Base-by-base conservation (phyloP, 2,329 filamentous ascomycete species). In the Colletotrichum camelliae region DNA sequence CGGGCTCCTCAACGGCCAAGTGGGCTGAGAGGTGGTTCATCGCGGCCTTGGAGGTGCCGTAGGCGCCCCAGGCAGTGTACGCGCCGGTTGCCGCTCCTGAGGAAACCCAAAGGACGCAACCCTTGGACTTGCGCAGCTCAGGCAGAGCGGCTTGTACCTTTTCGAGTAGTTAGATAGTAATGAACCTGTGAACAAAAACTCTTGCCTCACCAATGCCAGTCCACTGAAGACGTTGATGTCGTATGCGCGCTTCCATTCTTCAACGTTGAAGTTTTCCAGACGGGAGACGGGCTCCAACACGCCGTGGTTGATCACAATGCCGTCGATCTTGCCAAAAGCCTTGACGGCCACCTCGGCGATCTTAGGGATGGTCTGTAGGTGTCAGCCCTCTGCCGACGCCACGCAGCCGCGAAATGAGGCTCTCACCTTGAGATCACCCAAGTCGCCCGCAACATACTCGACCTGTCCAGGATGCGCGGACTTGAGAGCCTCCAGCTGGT, bases 221-320 rank as follows among this genome's bases (percentile, higher is more conserved):
- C 92, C 92, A 79, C 95, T 96, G 83, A 98, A 96, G 79, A 98
- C 92, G 83, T 98, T 98, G 77, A 95, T 88, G 79, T 98, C 93
- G 84, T 95, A 98, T 10, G 90, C 88, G 3, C 86, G 85, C 80
- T 92, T 93, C 95, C 96, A 98, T 76, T 94, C 93, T 48, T 94
- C 92, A 0, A 92, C 29, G 4, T 81, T n/a, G 91, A 90, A 18
- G 90, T 96, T 91, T 5, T 87, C 91, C 60, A 98, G 86, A 74
- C 91, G 91, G 67, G 91, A 91, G 57, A 97, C 93, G 1, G 95
- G 94, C n/a, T 92, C 90, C 60, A 99, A 86, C 1, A 92, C 88
- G 24, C 96, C 96, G 82, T 99, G 97, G 84, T 98, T 98, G 77
- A 98, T 87, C 15, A 99, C 91, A 60, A 99, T 83, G 2, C 93